Conservation (phyloP, 768 basidiomycete genomes). For the Tremella yokohamensis region DNA sequence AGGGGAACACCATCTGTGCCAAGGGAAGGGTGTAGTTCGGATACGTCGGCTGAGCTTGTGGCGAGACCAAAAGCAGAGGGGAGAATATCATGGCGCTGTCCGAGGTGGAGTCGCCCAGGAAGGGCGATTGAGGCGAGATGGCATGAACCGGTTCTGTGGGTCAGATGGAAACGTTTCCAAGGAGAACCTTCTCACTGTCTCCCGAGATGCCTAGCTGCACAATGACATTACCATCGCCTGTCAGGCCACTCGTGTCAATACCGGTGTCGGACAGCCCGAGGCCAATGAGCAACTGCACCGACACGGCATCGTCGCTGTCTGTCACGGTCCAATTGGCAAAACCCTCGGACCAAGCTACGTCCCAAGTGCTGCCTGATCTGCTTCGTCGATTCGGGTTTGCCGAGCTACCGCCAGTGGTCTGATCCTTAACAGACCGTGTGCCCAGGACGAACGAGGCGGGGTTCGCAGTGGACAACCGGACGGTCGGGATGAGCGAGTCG, state of each 20-base stretch:
- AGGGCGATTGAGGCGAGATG: conserved; percentile 22
- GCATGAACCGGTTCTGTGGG: conserved; percentile 33
- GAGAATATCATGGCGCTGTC: conserved; percentile 45
- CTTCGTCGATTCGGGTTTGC: conserved; percentile 19
- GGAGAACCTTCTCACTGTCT: conserved; percentile 25
- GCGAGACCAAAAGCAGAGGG: conserved; percentile 26
- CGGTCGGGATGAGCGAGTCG: conserved; percentile 25
- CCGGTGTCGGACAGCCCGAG: conserved; percentile 15
- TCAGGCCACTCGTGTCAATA: neutral
- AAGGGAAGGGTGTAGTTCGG: conserved; percentile 50
- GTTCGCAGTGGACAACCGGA: conserved; percentile 23
- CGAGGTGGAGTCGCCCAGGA: conserved; percentile 48
- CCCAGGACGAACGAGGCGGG: conserved; percentile 18
- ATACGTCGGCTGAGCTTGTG: conserved; percentile 38
- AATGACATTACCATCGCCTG: conserved; percentile 21
- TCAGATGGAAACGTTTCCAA: neutral
- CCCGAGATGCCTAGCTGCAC: conserved; percentile 41
- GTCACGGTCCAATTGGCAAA: conserved; percentile 46
- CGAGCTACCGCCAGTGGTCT: conserved; percentile 26
- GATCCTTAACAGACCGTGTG: conserved; percentile 13
- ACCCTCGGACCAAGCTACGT: conserved; percentile 35
- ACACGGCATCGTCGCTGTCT: conserved; percentile 9
- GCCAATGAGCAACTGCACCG: conserved; percentile 21
- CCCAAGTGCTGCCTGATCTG: conserved; percentile 23
- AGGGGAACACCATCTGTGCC: conserved; percentile 20